These are phyloP conservation scores for Syzygium aromaticum DNA, from an alignment of 345 rosid genomes.

Conservation along the genomic window DNA sequence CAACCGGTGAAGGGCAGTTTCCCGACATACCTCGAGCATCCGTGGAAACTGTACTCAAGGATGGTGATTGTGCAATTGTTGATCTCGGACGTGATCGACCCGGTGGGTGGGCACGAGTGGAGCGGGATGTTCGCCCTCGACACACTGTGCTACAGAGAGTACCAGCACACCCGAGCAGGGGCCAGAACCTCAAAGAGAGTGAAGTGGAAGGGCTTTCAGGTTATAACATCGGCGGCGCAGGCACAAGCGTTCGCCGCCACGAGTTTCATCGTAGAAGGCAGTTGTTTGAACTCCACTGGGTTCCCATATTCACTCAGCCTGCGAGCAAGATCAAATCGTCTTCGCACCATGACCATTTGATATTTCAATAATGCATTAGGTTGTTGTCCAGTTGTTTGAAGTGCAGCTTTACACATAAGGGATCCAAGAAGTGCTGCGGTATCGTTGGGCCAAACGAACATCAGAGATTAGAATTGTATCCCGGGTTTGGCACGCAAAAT, in stretches of 20 bases:
- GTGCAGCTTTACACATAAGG: not conserved
- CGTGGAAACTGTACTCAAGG: constrained; percentile 85
- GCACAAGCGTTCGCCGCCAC: constrained; percentile 45
- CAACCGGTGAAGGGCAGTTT: constrained; percentile 32
- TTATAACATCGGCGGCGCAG: constrained; percentile 39
- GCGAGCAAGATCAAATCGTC: not conserved
- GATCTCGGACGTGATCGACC: constrained; percentile 48
- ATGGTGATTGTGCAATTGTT: constrained; percentile 68
- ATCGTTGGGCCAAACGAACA: not conserved
- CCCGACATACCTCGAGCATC: constrained; percentile 76
- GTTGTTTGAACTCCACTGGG: constrained; percentile 67
- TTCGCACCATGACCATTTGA: too few relatives aligned
- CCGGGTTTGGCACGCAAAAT: not conserved
- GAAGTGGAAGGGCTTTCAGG: constrained; percentile 56
- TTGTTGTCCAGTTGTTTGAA: not conserved
- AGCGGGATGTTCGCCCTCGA: constrained; percentile 41
- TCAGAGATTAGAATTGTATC: not conserved
- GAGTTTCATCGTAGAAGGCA: constrained; percentile 51
- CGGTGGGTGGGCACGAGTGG: constrained; percentile 80
- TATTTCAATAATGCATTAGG: not conserved
- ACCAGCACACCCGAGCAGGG: constrained; percentile 57
- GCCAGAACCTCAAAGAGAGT: constrained; percentile 61
- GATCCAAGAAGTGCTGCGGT: not conserved
- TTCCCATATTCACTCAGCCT: constrained; percentile 72
- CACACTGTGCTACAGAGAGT: constrained; percentile 65